Conservation (phyloP, 2,329 filamentous ascomycete species). For the Aspergillus luchuensis region DNA sequence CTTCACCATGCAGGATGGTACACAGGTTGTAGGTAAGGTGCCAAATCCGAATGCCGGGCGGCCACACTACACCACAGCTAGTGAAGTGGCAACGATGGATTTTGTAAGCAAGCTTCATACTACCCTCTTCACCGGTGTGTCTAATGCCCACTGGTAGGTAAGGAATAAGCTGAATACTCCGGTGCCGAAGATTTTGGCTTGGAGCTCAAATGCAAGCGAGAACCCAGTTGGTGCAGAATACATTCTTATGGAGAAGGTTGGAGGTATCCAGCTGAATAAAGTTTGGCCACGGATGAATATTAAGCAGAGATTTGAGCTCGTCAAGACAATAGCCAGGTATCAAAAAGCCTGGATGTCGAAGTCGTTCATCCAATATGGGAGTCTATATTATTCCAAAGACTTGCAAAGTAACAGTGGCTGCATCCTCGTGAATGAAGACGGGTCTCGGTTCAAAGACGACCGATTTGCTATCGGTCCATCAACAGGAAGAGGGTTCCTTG, state of each 20-base stretch:
- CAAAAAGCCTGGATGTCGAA: constrained; percentile 36
- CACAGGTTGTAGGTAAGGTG: constrained; percentile 22
- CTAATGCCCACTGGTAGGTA: constrained; percentile 4
- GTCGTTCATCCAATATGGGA: constrained; percentile 30
- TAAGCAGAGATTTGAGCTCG: constrained; percentile 27
- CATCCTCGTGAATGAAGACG: constrained; percentile 23
- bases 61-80: constrained; percentile 20
- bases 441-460: constrained; percentile 21
- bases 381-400: constrained; percentile 35
- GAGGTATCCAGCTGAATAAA: constrained; percentile 31
- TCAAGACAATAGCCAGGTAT: constrained; percentile 30
- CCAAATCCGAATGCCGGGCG: constrained; percentile 26
- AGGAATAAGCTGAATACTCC: constrained; percentile 18
- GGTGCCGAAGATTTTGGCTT: constrained; percentile 16
- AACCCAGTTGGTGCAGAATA: constrained; percentile 15
- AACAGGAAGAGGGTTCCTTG: constrained; percentile 34
- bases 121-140: too few species aligned
- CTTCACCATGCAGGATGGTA: constrained; percentile 23
- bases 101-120: constrained; percentile 18
- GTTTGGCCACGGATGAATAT: constrained; percentile 35
- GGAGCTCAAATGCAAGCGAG: constrained; percentile 13
- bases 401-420: constrained; percentile 17
- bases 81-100: constrained; percentile 26
- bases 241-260: constrained; percentile 22
- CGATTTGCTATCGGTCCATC: constrained; percentile 43